phyloP scores from a whole-genome alignment of 2,329 filamentous ascomycete genomes.

The Aspergillus sp. region DNA sequence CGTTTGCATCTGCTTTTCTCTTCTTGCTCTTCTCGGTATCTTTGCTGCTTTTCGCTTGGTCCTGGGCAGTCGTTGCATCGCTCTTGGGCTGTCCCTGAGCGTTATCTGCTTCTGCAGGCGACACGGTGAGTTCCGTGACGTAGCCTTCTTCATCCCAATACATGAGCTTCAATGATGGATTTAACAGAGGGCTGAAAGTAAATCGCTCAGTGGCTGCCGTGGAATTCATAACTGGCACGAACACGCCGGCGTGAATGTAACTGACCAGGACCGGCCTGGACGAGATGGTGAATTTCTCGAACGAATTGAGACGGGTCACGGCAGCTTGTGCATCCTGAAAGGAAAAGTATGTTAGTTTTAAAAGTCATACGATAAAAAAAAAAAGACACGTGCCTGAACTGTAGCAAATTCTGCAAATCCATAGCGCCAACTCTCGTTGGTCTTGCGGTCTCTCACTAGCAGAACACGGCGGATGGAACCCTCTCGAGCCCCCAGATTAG shows the following conservation, averaged over 20 bases:
- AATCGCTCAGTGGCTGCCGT: constrained; percentile 53
- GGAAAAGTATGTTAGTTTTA: constrained; percentile 2
- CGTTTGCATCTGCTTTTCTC: constrained; percentile 38
- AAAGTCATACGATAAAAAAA: background rate
- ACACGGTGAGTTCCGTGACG: constrained; percentile 57
- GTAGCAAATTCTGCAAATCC: constrained; percentile 79
- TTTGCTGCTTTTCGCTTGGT: constrained; percentile 28
- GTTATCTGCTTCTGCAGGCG: constrained; percentile 43
- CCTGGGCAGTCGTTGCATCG: constrained; percentile 10
- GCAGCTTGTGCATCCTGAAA: constrained; percentile 63
- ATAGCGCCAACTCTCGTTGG: constrained; percentile 68
- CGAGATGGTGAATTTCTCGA: constrained; percentile 70
- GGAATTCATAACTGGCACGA: constrained; percentile 63
- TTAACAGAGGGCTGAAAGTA: constrained; percentile 65
- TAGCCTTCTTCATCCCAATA: constrained; percentile 74
- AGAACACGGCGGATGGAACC: constrained; percentile 71
- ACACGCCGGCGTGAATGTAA: constrained; percentile 79
- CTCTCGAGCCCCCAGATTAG: constrained; percentile 62
- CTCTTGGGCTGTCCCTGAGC: constrained; percentile 15
- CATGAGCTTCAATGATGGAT: constrained; percentile 59
- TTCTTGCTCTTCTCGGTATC: constrained; percentile 42
- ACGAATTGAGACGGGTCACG: constrained; percentile 62
- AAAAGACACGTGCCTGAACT: constrained; percentile 44
- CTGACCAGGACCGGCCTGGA: constrained; percentile 64
- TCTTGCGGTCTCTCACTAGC: constrained; percentile 65